A percentile compares a stretch with the other conserved stretches of the same genome.
These are phyloP conservation scores for Chlorella variabilis DNA, from an alignment of 163 green algal genomes.

Conservation along the genomic window DNA sequence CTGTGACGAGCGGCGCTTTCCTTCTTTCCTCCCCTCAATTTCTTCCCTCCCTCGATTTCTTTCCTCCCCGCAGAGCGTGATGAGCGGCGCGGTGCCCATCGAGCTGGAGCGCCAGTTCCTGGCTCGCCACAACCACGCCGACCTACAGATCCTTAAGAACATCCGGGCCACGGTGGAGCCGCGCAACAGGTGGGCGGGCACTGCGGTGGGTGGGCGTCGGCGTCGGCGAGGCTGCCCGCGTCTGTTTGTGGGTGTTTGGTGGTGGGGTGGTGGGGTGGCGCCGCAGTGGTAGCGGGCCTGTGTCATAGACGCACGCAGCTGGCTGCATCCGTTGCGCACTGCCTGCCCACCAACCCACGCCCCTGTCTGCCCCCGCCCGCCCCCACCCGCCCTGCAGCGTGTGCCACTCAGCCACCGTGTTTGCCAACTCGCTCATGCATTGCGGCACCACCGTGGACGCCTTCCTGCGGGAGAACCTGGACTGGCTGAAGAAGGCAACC, in stretches of 20 bases:
- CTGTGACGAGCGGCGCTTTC: too few relatives aligned
- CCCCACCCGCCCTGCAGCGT: constrained; percentile 59
- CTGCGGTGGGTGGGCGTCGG: too few relatives aligned
- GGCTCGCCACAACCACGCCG: constrained; percentile 90
- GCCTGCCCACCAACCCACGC: not conserved
- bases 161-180: constrained; percentile 89
- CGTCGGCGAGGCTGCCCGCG: too few relatives aligned
- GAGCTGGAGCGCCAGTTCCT: constrained; percentile 96
- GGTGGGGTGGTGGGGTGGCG: too few relatives aligned
- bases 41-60: not conserved
- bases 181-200: constrained; percentile 48
- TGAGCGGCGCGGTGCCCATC: constrained; percentile 90
- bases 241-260: not conserved
- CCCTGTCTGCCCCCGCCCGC: too few relatives aligned
- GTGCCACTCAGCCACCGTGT: constrained; percentile 93
- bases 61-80: constrained; percentile 54
- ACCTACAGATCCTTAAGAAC: constrained; percentile 95
- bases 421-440: constrained; percentile 97
- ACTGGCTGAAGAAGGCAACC: constrained; percentile 96
- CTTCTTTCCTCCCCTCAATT: too few relatives aligned
- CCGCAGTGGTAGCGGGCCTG: too few relatives aligned
- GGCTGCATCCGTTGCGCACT: too few relatives aligned
- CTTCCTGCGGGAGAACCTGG: constrained; percentile 96
- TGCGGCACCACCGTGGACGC: constrained; percentile 95
- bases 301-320: too few relatives aligned